phyloP scores from a whole-genome alignment of 345 rosid species.

The Eucalyptus cloeziana region DNA sequence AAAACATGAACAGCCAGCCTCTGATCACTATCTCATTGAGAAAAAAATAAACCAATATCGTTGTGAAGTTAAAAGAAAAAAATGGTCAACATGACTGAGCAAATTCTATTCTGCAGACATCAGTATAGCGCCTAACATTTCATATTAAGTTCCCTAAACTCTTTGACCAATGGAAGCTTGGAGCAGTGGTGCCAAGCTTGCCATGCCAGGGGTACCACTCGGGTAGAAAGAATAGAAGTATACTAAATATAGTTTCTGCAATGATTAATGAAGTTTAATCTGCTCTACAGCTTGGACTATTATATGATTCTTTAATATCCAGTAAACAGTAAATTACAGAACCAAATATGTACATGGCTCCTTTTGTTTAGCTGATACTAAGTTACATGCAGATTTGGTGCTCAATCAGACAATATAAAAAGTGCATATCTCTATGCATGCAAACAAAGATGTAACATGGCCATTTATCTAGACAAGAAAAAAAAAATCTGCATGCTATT shows the following conservation, averaged over 20 bases:
- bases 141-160: background rate
- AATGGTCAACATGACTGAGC: background rate
- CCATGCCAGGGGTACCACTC: background rate
- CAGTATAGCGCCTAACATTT: background rate
- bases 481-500: background rate
- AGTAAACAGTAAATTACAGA: background rate
- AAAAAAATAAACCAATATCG: background rate
- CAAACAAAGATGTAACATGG: background rate
- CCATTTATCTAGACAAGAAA: background rate
- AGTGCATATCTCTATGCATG: background rate
- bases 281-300: background rate
- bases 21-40: background rate
- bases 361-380: background rate
- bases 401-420: background rate
- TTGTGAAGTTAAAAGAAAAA: background rate
- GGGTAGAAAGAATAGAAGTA: background rate
- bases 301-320: background rate
- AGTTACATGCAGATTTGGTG: background rate
- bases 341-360: background rate
- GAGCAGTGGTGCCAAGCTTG: background rate
- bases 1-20: background rate
- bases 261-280: background rate
- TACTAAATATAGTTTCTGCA: background rate
- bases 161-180: background rate
- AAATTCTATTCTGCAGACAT: background rate